Evolutionary conservation across 306 rosid genomes (phyloP).

Genomic region (Prinsepia uniflora): DNA sequence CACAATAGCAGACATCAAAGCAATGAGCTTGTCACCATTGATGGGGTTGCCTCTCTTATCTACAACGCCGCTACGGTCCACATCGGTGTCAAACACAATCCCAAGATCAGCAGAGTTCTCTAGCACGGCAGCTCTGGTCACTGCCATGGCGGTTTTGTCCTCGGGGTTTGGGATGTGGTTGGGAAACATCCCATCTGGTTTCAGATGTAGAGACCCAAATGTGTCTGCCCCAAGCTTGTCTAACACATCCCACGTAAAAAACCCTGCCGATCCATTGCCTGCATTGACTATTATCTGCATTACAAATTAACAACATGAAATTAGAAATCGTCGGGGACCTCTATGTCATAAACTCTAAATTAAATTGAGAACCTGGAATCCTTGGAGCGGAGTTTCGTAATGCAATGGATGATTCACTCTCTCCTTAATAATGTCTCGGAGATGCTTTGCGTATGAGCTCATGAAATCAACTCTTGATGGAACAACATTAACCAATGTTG

Average conservation of each 20-base stretch:
- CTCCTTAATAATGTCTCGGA: slow-evolving; percentile 67
- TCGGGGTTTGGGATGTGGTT: slow-evolving; percentile 92
- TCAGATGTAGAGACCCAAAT: slow-evolving; percentile 80
- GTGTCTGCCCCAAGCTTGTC: slow-evolving; percentile 94
- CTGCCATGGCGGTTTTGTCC: slow-evolving; percentile 78
- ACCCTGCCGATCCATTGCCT: slow-evolving; percentile 94
- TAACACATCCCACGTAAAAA: slow-evolving; percentile 83
- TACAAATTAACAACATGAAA: not conserved
- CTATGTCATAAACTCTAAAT: not conserved
- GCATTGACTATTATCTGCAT: slow-evolving; percentile 85
- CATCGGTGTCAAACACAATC: slow-evolving; percentile 83
- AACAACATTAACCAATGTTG: slow-evolving; percentile 42
- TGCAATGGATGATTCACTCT: slow-evolving; percentile 74
- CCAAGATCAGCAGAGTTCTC: slow-evolving; percentile 71
- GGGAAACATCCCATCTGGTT: slow-evolving; percentile 91
- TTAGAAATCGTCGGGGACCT: too few relatives aligned
- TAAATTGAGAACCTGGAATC: slow-evolving; percentile 57
- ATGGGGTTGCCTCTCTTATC: slow-evolving; percentile 68
- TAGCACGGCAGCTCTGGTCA: slow-evolving; percentile 69
- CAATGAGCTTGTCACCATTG: slow-evolving; percentile 80
- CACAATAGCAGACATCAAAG: slow-evolving; percentile 76
- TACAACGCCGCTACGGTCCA: slow-evolving; percentile 80
- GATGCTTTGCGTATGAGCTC: slow-evolving; percentile 64
- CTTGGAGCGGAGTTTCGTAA: slow-evolving; percentile 75
- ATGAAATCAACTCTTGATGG: slow-evolving; percentile 72